A percentile compares a stretch with the other conserved stretches of the same genome.
phyloP scores from a whole-genome alignment of 345 rosid species.

The Salix purpurea region DNA sequence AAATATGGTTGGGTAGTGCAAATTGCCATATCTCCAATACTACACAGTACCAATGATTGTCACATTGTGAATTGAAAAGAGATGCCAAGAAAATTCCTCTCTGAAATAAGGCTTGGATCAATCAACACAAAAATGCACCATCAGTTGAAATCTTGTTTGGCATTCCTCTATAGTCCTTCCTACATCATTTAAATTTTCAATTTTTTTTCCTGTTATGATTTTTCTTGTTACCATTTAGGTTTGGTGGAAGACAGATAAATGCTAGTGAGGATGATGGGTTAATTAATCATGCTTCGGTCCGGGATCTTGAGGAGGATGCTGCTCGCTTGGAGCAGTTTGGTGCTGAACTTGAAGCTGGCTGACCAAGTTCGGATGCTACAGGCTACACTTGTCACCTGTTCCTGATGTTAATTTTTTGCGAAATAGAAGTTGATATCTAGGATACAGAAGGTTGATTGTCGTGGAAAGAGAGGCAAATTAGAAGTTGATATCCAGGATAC shows the following conservation, averaged over 20 bases:
- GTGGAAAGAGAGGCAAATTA: neutral
- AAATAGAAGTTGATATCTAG: neutral
- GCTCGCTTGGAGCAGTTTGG: constrained; percentile 73
- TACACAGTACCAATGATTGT: neutral
- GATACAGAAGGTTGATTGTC: neutral
- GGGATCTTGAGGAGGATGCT: constrained; percentile 66
- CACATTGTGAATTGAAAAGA: neutral
- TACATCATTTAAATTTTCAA: neutral
- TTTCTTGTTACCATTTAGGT: constrained; percentile 43
- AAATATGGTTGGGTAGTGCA: neutral
- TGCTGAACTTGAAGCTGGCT: constrained; percentile 85
- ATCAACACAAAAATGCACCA: neutral
- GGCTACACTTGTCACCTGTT: neutral
- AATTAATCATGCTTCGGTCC: constrained; percentile 66
- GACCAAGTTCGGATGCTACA: neutral
- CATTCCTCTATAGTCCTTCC: neutral
- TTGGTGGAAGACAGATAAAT: constrained; percentile 75
- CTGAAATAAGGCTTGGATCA: neutral
- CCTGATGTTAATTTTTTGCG: constrained; percentile 12
- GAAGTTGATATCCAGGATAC: neutral
- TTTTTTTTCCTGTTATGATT: neutral
- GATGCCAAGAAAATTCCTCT: neutral
- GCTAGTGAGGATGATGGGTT: constrained; percentile 78
- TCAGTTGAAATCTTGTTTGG: neutral
- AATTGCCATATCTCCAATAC: neutral